phyloP scores from a whole-genome alignment of 305 asterid genomes.

The Fraxinus xanthoxyloides region DNA sequence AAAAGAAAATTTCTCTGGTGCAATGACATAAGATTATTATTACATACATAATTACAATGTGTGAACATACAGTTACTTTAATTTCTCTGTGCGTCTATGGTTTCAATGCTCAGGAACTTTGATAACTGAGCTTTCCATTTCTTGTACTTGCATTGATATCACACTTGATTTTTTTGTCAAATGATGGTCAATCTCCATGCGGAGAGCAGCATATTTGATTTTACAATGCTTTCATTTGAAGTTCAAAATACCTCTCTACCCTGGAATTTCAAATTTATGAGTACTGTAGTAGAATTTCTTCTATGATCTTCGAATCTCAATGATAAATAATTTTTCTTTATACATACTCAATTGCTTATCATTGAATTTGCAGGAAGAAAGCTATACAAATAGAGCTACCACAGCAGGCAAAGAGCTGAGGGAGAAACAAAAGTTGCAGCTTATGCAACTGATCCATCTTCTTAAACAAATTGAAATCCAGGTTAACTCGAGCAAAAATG shows the following conservation, averaged over 20 bases:
- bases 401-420: constrained; percentile 53
- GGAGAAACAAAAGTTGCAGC: constrained; percentile 55
- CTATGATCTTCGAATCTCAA: not conserved
- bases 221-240: not conserved
- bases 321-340: not conserved
- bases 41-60: not conserved
- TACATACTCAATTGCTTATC: not conserved
- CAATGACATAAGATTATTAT: not conserved
- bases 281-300: not conserved
- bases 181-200: constrained; percentile 10
- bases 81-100: not conserved
- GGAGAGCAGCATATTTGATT: not conserved
- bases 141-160: not conserved
- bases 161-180: not conserved
- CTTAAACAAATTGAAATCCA: constrained; percentile 61
- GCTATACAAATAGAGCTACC: constrained; percentile 40
- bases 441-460: constrained; percentile 52
- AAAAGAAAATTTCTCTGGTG: not conserved
- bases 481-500: constrained; percentile 60
- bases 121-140: not conserved
- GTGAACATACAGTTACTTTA: not conserved
- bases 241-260: not conserved
- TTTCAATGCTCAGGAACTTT: constrained; percentile 7
- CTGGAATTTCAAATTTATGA: not conserved
- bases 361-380: constrained; percentile 45